phyloP scores from a whole-genome alignment of 768 basidiomycete species.

The Suillus paluster region DNA sequence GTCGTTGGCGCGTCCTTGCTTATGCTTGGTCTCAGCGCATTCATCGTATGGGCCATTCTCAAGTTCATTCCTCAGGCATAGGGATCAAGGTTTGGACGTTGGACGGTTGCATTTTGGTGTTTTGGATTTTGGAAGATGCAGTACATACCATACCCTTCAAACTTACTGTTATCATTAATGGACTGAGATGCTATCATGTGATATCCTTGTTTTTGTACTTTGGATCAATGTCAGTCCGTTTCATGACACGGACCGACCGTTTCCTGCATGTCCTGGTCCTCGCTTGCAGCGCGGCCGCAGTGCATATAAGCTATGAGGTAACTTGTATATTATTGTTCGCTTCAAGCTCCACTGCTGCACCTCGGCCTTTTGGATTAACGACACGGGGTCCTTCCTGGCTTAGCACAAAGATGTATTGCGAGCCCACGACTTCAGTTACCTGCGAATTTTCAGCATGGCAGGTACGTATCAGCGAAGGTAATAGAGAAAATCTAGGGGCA shows the following conservation, averaged over 20 bases:
- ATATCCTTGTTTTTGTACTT: neutral
- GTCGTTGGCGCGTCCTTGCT: conserved; percentile 30
- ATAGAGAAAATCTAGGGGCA: no score
- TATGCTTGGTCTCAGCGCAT: conserved; percentile 29
- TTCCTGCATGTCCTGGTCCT: no score
- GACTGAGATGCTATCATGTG: neutral
- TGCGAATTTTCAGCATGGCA: neutral
- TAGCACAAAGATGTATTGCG: no score
- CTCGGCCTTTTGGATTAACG: no score
- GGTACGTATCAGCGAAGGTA: no score
- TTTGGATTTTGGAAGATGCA: neutral
- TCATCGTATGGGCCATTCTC: conserved; percentile 28
- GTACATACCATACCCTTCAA: neutral
- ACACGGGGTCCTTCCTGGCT: no score
- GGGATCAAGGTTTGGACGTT: neutral
- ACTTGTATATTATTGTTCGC: neutral
- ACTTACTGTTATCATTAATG: neutral
- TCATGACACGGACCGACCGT: no score
- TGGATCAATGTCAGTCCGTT: neutral
- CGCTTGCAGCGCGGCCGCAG: no score
- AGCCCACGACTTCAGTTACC: neutral
- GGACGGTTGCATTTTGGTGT: neutral
- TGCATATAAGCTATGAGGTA: no score
- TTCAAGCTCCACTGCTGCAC: neutral
- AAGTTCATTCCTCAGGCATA: conserved; percentile 11